phyloP scores from a whole-genome alignment of 106 monocot genomes.

The Apostasia shenzhenica region DNA sequence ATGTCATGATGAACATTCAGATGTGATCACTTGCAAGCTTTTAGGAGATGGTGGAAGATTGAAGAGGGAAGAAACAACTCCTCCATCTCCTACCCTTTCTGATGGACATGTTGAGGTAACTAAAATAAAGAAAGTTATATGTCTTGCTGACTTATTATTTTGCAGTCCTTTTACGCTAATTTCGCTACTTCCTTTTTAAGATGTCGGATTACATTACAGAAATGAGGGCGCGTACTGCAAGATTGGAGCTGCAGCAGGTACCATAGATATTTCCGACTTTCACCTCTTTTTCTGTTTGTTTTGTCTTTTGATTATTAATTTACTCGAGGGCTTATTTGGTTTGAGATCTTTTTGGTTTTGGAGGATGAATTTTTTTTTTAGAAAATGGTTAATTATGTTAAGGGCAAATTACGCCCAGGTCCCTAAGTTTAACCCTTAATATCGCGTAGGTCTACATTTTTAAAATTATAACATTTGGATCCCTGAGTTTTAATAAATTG shows the following conservation, averaged over 20 bases:
- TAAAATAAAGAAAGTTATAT: neutral
- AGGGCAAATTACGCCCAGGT: too few species aligned
- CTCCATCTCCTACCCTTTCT: neutral
- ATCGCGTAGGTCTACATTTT: too few species aligned
- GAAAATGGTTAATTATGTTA: too few species aligned
- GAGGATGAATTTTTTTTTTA: too few species aligned
- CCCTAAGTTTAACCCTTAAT: too few species aligned
- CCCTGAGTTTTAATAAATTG: too few species aligned
- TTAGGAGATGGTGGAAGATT: too few species aligned
- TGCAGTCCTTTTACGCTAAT: neutral
- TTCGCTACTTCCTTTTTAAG: constrained; percentile 3
- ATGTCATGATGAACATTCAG: neutral
- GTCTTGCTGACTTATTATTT: neutral
- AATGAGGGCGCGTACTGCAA: constrained; percentile 8
- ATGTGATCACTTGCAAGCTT: too few species aligned
- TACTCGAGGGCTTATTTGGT: neutral
- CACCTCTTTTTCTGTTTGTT: neutral
- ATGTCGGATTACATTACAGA: constrained; percentile 9
- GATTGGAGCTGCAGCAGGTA: constrained; percentile 29
- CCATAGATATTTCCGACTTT: neutral
- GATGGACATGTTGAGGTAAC: constrained; percentile 15
- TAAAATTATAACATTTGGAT: too few species aligned
- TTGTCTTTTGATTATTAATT: neutral
- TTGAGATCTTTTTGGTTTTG: too few species aligned
- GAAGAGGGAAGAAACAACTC: too few species aligned